A percentile compares a stretch with the other conserved stretches of the same genome.
phyloP scores from a whole-genome alignment of 2,329 filamentous ascomycete species.

The Triangularia verruculosa region DNA sequence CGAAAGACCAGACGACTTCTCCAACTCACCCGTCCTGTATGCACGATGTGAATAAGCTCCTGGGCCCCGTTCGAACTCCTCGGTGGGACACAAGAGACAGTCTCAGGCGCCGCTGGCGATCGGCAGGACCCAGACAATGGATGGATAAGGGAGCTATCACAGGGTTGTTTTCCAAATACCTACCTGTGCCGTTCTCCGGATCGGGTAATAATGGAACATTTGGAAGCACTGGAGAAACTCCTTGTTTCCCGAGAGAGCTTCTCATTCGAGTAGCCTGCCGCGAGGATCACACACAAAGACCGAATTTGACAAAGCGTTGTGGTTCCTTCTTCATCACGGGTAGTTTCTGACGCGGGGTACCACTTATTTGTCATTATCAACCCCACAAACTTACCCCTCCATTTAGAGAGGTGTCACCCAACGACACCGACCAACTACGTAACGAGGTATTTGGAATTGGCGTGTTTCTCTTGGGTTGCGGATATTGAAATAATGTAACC shows the following conservation, averaged over 20 bases:
- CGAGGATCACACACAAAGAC: not conserved
- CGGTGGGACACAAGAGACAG: not conserved
- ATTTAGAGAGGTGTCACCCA: not conserved
- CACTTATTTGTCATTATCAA: conserved; percentile 16
- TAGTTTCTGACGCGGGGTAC: not conserved
- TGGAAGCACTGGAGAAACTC: conserved; percentile 1
- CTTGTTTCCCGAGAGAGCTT: not conserved
- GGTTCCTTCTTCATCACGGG: not conserved
- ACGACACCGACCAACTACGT: not conserved
- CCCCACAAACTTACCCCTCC: conserved; percentile 12
- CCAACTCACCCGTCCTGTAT: not conserved
- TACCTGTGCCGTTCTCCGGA: not conserved
- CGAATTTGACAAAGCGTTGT: not conserved
- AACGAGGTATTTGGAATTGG: conserved; percentile 12
- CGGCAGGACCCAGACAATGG: not conserved
- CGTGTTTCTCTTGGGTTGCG: not conserved
- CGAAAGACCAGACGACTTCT: not conserved
- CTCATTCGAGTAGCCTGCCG: not conserved
- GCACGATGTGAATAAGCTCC: not conserved
- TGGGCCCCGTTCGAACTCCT: not conserved
- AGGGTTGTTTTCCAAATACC: conserved; percentile 4
- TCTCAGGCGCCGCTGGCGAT: not conserved
- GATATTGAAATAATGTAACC: not conserved
- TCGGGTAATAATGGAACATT: not conserved
- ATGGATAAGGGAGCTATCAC: not conserved